A percentile compares a stretch with the other conserved stretches of the same genome.
These are phyloP conservation scores for Coniochaeta sp. DNA, from an alignment of 2,329 filamentous ascomycete genomes.

Conservation along the genomic window DNA sequence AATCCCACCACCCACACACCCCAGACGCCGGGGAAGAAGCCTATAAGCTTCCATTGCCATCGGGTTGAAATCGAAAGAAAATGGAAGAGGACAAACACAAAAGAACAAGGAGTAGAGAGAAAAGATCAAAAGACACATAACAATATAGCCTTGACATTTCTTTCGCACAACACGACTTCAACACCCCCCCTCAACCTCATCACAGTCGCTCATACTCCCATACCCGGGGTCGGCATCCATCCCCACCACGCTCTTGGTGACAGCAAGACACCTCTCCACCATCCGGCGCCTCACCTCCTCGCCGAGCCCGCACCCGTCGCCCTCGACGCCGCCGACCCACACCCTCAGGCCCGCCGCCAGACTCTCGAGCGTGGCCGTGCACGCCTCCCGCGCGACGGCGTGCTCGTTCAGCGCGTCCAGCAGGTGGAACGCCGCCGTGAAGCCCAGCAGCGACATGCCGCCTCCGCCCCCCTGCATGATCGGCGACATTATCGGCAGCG, in stretches of 20 bases:
- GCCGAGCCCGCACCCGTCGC: conserved; percentile 43
- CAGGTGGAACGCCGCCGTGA: conserved; percentile 50
- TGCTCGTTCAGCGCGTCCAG: conserved; percentile 46
- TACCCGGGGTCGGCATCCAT: conserved; percentile 56
- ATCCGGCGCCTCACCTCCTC: conserved; percentile 43
- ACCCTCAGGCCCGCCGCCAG: conserved; percentile 51
- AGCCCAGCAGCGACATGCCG: conserved; percentile 49
- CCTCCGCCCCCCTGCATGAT: no score
- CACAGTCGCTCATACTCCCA: conserved; percentile 47
- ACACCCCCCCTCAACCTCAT: conserved; percentile 21
- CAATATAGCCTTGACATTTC: background rate
- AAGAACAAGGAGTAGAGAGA: background rate
- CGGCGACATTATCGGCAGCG: conserved; percentile 24
- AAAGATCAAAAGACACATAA: background rate
- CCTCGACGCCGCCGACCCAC: conserved; percentile 50
- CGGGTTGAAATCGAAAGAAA: background rate
- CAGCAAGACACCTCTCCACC: conserved; percentile 46
- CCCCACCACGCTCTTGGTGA: conserved; percentile 50
- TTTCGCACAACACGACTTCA: conserved; percentile 1
- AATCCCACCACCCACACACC: background rate
- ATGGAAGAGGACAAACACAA: background rate
- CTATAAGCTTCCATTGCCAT: background rate
- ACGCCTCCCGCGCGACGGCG: conserved; percentile 37
- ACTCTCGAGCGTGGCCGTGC: conserved; percentile 42
- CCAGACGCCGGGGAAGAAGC: background rate